Percentiles rank a stretch among this genome's conserved stretches.
Conservation (phyloP, 805 yeast species). For the Candida manassasensis region DNA sequence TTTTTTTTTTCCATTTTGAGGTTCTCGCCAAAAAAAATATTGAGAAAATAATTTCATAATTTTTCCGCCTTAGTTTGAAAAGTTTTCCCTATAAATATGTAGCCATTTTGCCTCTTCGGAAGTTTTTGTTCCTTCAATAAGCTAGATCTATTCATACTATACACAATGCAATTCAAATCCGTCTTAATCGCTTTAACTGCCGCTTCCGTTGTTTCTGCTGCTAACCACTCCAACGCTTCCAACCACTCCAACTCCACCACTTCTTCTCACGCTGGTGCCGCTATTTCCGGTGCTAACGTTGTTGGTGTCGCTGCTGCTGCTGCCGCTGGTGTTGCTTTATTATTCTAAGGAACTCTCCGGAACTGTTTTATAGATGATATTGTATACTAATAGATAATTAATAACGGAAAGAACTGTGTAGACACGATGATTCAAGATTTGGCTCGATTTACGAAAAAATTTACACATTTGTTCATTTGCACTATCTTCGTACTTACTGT, state of each 20-base stretch:
- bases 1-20: neutral
- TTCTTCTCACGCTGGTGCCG: conserved; percentile 29
- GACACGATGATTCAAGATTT: too few species aligned
- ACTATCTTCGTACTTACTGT: too few species aligned
- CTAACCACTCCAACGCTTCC: conserved; percentile 22
- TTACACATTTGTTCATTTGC: too few species aligned
- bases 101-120: neutral
- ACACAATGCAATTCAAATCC: conserved; percentile 36
- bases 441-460: too few species aligned
- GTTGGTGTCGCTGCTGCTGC: conserved; percentile 21
- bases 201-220: conserved; percentile 33
- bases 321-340: conserved; percentile 35
- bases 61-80: neutral
- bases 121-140: neutral
- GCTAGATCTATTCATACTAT: conserved; percentile 4
- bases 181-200: conserved; percentile 36
- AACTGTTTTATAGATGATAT: neutral
- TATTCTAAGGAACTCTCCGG: conserved; percentile 21
- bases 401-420: too few species aligned
- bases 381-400: conserved; percentile 1
- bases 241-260: conserved; percentile 22
- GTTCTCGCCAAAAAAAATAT: neutral
- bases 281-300: conserved; percentile 2
- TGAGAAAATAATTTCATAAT: neutral
- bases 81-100: neutral